Conservation (phyloP, 345 rosid species). For the Salix suchowensis region DNA sequence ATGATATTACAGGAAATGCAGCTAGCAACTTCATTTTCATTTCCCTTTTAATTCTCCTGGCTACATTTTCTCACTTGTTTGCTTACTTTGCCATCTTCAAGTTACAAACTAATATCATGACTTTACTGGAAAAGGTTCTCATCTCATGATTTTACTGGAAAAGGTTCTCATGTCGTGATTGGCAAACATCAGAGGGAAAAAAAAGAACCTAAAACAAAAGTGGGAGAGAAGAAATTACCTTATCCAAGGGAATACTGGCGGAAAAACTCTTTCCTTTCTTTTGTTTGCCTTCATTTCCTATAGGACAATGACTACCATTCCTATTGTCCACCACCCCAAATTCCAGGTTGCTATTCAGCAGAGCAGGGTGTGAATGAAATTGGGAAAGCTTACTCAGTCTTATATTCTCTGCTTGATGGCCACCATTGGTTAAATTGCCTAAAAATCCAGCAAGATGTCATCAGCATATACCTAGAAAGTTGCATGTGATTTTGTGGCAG, state of each 20-base stretch:
- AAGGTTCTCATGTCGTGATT: no score
- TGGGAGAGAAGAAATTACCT: slow-evolving; percentile 31
- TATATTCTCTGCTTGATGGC: slow-evolving; percentile 23
- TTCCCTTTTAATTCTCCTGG: not conserved
- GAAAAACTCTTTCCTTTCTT: slow-evolving; percentile 47
- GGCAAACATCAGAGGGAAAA: not conserved
- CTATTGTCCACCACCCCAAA: slow-evolving; percentile 30
- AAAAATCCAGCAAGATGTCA: slow-evolving; percentile 10
- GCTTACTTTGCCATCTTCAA: not conserved
- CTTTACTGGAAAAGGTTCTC: no score
- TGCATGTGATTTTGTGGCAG: not conserved
- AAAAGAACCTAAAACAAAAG: not conserved
- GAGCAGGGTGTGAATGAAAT: slow-evolving; percentile 33
- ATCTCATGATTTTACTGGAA: no score
- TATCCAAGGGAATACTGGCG: slow-evolving; percentile 37
- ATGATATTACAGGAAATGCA: no score
- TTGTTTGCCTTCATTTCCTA: slow-evolving; percentile 39
- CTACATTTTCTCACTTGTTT: not conserved
- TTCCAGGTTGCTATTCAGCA: slow-evolving; percentile 40
- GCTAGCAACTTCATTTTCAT: not conserved
- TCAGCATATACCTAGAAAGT: slow-evolving; percentile 3
- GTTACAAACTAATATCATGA: not conserved
- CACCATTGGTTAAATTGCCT: slow-evolving; percentile 33
- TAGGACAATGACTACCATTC: slow-evolving; percentile 24
- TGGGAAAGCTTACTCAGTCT: slow-evolving; percentile 33